A percentile compares a stretch with the other conserved stretches of the same genome.
Evolutionary conservation across 805 yeast species (phyloP).

Genomic region (Debaryomyces tyrocola): DNA sequence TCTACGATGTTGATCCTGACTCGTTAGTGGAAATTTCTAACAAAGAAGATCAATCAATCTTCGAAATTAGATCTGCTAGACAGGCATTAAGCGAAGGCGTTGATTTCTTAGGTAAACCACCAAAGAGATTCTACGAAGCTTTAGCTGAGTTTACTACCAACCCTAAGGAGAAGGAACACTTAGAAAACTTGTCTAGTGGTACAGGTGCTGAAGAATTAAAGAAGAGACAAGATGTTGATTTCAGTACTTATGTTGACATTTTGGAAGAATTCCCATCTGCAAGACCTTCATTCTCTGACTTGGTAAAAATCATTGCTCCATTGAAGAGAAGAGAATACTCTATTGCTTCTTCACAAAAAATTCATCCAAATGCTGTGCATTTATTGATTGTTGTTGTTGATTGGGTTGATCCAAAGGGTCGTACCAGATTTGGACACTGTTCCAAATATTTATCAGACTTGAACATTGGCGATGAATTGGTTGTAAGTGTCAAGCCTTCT

Average conservation of each 20-base stretch:
- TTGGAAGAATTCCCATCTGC: slow-evolving; percentile 79
- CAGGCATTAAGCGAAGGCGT: slow-evolving; percentile 79
- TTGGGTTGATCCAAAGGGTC: slow-evolving; percentile 85
- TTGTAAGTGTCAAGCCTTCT: slow-evolving; percentile 93
- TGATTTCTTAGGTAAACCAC: slow-evolving; percentile 93
- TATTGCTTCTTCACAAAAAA: slow-evolving; percentile 91
- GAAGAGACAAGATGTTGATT: slow-evolving; percentile 80
- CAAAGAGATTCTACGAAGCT: slow-evolving; percentile 88
- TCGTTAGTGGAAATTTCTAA: slow-evolving; percentile 70
- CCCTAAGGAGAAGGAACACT: slow-evolving; percentile 59
- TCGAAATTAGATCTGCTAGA: slow-evolving; percentile 78
- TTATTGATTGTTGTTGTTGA: slow-evolving; percentile 92
- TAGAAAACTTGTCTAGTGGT: slow-evolving; percentile 66
- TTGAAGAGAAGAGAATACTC: slow-evolving; percentile 97
- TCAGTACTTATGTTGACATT: slow-evolving; percentile 76
- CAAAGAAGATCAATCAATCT: slow-evolving; percentile 54
- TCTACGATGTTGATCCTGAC: slow-evolving; percentile 71
- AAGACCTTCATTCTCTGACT: slow-evolving; percentile 68
- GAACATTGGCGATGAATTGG: slow-evolving; percentile 76
- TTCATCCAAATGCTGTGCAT: slow-evolving; percentile 90
- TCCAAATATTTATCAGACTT: slow-evolving; percentile 86
- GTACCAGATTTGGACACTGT: slow-evolving; percentile 90
- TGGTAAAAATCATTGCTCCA: slow-evolving; percentile 75
- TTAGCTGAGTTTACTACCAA: slow-evolving; percentile 73
- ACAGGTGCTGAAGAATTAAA: slow-evolving; percentile 86